These are phyloP conservation scores for Cryptomeria japonica DNA, from an alignment of 75 land plant genomes.

Conservation along the genomic window DNA sequence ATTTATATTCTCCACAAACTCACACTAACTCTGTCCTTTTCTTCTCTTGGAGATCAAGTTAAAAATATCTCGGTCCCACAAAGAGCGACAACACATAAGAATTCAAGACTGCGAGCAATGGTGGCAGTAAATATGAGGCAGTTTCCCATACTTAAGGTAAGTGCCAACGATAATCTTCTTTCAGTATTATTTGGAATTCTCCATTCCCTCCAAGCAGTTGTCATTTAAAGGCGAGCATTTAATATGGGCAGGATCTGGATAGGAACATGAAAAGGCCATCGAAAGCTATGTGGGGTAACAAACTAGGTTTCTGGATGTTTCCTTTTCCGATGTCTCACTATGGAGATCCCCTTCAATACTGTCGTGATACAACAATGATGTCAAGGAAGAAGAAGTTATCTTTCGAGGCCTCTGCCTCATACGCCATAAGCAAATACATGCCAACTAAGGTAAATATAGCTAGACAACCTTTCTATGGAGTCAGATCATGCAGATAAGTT, in stretches of 20 bases:
- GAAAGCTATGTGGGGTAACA: slow-evolving; percentile 6
- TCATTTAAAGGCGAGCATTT: neutral
- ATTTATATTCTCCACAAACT: neutral
- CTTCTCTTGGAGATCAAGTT: neutral
- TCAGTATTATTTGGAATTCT: neutral
- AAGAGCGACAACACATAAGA: neutral
- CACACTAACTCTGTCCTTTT: neutral
- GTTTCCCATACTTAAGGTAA: neutral
- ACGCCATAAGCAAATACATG: too few relatives aligned
- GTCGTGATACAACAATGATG: neutral
- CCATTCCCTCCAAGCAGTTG: neutral
- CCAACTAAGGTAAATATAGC: neutral
- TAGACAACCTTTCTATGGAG: too few relatives aligned
- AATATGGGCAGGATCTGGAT: neutral
- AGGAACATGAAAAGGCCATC: neutral
- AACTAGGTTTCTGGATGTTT: neutral
- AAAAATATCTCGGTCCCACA: neutral
- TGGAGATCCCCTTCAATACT: neutral
- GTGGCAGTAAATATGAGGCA: neutral
- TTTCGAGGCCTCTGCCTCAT: neutral
- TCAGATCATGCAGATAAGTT: neutral
- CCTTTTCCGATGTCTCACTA: neutral
- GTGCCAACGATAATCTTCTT: neutral
- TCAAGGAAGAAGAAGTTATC: neutral
- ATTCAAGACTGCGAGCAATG: neutral